A percentile compares a stretch with the other conserved stretches of the same genome.
Conservation (phyloP, 257 asterid genomes). For the Paraleonurus japonicus region DNA sequence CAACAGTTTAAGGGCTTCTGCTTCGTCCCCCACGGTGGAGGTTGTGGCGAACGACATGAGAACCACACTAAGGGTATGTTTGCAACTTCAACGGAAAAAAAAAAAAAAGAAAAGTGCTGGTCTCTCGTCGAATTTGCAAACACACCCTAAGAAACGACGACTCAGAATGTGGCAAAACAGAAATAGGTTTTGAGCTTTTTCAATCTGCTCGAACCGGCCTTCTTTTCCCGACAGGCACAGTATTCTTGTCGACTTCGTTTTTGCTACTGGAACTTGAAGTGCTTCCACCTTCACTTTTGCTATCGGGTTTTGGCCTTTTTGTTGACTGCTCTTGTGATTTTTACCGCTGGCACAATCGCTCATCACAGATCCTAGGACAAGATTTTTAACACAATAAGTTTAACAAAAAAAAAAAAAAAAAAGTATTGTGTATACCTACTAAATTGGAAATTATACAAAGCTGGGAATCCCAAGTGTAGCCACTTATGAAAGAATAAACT, state of each 20-base stretch:
- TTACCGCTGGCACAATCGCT: constrained; percentile 21
- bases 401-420: no score
- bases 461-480: neutral
- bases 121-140: neutral
- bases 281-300: constrained; percentile 28
- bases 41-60: no score
- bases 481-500: neutral
- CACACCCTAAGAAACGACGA: neutral
- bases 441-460: neutral
- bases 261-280: constrained; percentile 20
- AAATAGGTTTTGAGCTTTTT: constrained; percentile 46
- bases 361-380: constrained; percentile 29
- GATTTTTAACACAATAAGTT: neutral
- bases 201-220: constrained; percentile 32
- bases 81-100: no score
- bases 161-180: constrained; percentile 54
- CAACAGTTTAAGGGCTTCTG: no score
- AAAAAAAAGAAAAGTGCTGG: no score
- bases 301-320: constrained; percentile 36
- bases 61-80: no score
- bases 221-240: constrained; percentile 28
- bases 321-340: constrained; percentile 19
- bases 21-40: no score
- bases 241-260: constrained; percentile 8
- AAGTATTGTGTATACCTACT: neutral